Evolutionary conservation across 257 asterid species (phyloP).

Genomic region (Capsicum baccatum): DNA sequence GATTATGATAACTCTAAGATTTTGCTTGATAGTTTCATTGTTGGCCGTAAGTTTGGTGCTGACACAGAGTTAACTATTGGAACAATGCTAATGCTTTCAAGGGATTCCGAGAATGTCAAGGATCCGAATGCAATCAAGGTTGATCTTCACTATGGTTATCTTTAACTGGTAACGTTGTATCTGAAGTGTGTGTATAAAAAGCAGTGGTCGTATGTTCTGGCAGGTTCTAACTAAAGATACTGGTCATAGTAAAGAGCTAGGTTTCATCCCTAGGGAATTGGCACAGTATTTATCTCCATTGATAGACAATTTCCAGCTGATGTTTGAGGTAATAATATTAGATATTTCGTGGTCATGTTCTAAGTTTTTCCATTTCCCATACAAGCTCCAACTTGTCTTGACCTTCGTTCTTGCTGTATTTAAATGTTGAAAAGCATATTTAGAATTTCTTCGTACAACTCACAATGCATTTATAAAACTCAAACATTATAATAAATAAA

Average conservation of each 20-base stretch:
- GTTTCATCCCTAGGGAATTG: constrained; percentile 83
- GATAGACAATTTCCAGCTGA: constrained; percentile 67
- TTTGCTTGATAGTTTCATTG: constrained; percentile 67
- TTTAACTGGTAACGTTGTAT: constrained; percentile 22
- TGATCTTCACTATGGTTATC: constrained; percentile 31
- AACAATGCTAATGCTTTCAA: constrained; percentile 59
- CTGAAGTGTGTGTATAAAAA: constrained; percentile 17
- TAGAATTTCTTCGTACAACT: too few relatives aligned
- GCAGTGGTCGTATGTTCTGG: constrained; percentile 32
- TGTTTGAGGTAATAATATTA: constrained; percentile 65
- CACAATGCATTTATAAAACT: background rate
- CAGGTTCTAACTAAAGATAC: constrained; percentile 73
- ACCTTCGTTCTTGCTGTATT: background rate
- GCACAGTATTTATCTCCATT: constrained; percentile 79
- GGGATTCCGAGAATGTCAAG: constrained; percentile 76
- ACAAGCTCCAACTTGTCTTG: background rate
- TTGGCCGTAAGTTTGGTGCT: constrained; percentile 80
- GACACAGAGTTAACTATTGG: constrained; percentile 51
- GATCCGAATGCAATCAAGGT: constrained; percentile 94
- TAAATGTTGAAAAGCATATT: background rate
- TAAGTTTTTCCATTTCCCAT: background rate
- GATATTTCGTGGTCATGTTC: constrained; percentile 11
- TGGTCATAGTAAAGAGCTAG: constrained; percentile 58
- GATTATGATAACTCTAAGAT: constrained; percentile 47
- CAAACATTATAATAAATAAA: background rate